phyloP scores from a whole-genome alignment of 805 yeast species.

The Zygosaccharomyces pseudorouxii region DNA sequence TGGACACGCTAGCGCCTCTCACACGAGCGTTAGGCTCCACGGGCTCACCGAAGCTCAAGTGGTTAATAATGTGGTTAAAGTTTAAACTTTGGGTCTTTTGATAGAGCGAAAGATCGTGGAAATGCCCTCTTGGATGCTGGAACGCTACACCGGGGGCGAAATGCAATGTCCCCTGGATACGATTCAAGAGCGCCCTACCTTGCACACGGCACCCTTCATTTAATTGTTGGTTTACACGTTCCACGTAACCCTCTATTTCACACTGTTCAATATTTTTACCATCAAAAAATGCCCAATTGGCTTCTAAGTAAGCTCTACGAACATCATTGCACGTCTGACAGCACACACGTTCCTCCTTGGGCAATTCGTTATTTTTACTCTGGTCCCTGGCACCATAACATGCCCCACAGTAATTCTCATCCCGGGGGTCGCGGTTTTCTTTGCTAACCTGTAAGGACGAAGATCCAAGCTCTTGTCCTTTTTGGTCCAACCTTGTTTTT shows the following conservation, averaged over 20 bases:
- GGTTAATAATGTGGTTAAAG: slow-evolving; percentile 73
- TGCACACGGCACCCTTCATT: slow-evolving; percentile 84
- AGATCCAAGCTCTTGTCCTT: slow-evolving; percentile 46
- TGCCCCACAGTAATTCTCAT: slow-evolving; percentile 65
- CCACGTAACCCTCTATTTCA: slow-evolving; percentile 80
- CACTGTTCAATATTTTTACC: slow-evolving; percentile 87
- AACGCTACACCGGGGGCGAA: slow-evolving; percentile 91
- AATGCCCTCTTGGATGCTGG: slow-evolving; percentile 54
- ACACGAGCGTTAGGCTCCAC: slow-evolving; percentile 26
- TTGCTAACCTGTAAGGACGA: slow-evolving; percentile 42
- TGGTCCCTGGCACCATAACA: slow-evolving; percentile 84
- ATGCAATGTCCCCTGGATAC: slow-evolving; percentile 87
- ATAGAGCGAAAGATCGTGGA: slow-evolving; percentile 80
- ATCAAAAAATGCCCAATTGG: slow-evolving; percentile 86
- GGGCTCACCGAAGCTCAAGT: slow-evolving; percentile 69
- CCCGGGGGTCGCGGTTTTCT: slow-evolving; percentile 35
- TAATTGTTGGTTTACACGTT: slow-evolving; percentile 51
- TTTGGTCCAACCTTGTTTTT: slow-evolving; percentile 55
- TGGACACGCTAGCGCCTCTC: slow-evolving; percentile 40
- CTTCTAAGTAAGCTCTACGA: slow-evolving; percentile 67
- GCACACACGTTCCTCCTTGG: slow-evolving; percentile 48
- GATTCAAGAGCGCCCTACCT: slow-evolving; percentile 74
- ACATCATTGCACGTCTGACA: slow-evolving; percentile 86
- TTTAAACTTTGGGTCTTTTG: slow-evolving; percentile 55
- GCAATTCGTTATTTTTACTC: slow-evolving; percentile 38